Evolutionary conservation across 192 early-diverging fungal species (phyloP).

Genomic region (Mortierella antarctica): DNA sequence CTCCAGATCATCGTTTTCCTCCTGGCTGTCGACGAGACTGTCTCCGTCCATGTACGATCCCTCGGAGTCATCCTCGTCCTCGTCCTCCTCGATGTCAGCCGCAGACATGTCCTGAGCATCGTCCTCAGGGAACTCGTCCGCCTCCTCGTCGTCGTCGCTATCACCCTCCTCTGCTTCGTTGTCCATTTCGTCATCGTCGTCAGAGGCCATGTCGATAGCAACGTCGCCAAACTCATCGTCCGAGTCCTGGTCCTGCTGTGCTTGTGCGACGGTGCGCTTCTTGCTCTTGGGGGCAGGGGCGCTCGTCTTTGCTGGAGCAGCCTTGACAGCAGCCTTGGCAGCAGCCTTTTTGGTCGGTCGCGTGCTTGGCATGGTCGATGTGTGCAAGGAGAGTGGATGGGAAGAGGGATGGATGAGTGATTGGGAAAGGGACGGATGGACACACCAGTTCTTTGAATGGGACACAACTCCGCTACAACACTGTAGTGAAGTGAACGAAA

Average conservation of each 20-base stretch:
- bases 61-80: slow-evolving; percentile 56
- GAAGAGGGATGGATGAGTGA: background rate
- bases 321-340: slow-evolving; percentile 12
- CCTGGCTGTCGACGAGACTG: slow-evolving; percentile 58
- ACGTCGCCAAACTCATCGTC: slow-evolving; percentile 64
- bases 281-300: slow-evolving; percentile 29
- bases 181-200: slow-evolving; percentile 60
- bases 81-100: slow-evolving; percentile 62
- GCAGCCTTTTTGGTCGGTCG: slow-evolving; percentile 36
- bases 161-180: slow-evolving; percentile 20
- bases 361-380: slow-evolving; percentile 26
- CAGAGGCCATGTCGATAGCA: slow-evolving; percentile 62
- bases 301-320: slow-evolving; percentile 24
- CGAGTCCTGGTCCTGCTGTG: slow-evolving; percentile 31
- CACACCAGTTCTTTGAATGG: background rate
- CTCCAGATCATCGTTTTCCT: slow-evolving; percentile 62
- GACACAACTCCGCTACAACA: background rate
- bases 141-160: slow-evolving; percentile 26
- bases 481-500: background rate
- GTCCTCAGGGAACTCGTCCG: slow-evolving; percentile 32
- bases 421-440: background rate
- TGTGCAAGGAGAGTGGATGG: background rate
- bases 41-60: slow-evolving; percentile 57
- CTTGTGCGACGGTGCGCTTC: slow-evolving; percentile 42
- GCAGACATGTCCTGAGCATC: slow-evolving; percentile 63